Conservation (phyloP, 257 asterid species). For the Galeopsis tetrahit region DNA sequence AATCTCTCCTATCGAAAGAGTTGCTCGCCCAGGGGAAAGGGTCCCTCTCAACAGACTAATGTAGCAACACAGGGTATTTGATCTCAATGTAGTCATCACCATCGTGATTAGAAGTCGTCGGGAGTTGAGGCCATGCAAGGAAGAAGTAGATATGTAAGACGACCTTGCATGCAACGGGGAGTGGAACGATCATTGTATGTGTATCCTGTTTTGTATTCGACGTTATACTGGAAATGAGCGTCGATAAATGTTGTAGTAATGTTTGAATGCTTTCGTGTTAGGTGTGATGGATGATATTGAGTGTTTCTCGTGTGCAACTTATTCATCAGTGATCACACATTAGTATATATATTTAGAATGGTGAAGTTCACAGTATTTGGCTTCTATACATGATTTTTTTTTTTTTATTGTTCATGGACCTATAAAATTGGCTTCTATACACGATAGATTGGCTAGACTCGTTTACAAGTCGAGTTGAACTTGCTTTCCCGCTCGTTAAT, state of each 20-base stretch:
- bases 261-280: not conserved
- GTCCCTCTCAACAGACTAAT: conserved; percentile 65
- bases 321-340: not conserved
- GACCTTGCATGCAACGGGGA: not conserved
- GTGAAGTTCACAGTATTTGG: not conserved
- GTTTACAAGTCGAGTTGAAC: too few species aligned
- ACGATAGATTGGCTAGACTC: too few species aligned
- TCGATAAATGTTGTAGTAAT: not conserved
- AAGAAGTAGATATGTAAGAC: conserved; percentile 9
- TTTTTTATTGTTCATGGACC: too few species aligned
- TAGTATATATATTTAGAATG: not conserved
- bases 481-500: too few species aligned
- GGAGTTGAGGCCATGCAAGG: conserved; percentile 15
- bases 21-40: conserved; percentile 60
- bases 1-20: conserved; percentile 61
- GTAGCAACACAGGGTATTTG: conserved; percentile 24
- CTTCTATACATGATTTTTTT: not conserved
- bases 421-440: too few species aligned
- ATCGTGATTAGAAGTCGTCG: not conserved
- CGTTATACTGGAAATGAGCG: conserved; percentile 19
- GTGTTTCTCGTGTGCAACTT: not conserved
- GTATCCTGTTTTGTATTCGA: conserved; percentile 8
- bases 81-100: not conserved
- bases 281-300: not conserved
- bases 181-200: conserved; percentile 16